Base-by-base conservation (phyloP, 257 asterid species). In the Voacanga thouarsii region DNA sequence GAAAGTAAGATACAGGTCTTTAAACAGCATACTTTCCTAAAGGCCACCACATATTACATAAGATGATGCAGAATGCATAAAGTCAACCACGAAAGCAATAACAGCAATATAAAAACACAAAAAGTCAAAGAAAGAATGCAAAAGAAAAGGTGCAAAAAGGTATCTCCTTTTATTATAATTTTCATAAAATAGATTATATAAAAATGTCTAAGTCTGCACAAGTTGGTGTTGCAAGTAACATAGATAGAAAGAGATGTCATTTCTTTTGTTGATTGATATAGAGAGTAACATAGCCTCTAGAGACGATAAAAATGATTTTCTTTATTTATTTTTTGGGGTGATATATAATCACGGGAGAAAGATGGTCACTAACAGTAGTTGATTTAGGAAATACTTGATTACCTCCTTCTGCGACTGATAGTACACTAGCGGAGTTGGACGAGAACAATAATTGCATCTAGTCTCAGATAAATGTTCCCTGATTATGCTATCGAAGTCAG, bases 391-490 rank as follows among this genome's bases (percentile, higher is more conserved):
- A 30, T 5, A 78, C 3, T 30, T 50, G 44, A 72, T 74, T 89
- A 95, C 99, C 99, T 93, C 99, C 80, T 93, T 96, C 84, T 91
- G 96, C 19, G 99, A 96, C 83, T 93, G 98, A 80, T 90, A 96
- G 84, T 89, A 86, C 43, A 83, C 87, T 7, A 84, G 78, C 45
- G 97, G 84, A 80, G 92, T 87, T 67, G 92, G 80, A 57, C 85
- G 89, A 59, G 87, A 92, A 84, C 99, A 96, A 81, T 81, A 85
- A 80, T 78, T 82, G 88, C 99, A 96, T 56, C 84, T 90, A 49
- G 83, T 80, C 78, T 90, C 96, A 50, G 97, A 90, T 79, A 96
- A 84, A 72, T 86, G 87, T 83, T 93, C 96, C 50, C 97, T 87
- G 74, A 96, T 87, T 75, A 87, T 82, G 79, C 82, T 86, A 72